Base-by-base conservation (phyloP, 495 filamentous ascomycete species). In the Lasiosphaeriaceae sp. region DNA sequence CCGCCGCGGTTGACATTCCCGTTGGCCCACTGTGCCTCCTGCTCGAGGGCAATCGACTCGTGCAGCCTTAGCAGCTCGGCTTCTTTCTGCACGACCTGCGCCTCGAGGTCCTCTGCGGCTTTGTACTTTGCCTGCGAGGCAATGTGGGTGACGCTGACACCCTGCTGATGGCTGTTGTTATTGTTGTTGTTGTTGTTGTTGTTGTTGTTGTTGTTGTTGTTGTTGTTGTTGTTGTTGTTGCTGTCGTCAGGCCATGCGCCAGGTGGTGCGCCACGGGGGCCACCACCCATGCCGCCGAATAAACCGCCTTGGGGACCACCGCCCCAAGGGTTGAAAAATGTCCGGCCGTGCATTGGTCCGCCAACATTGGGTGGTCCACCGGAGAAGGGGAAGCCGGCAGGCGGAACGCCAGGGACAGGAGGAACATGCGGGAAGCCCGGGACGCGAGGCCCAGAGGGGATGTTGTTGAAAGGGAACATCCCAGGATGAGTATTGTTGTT, bases 61-160 rank as follows among this genome's bases (percentile, higher is more conserved):
- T 61, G 61, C 52, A 64, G 19, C 29, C 41, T 11, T 2, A 57
- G 9, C 17, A 72, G 53, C 63, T 62, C 59, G 1, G 21, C 45
- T 44, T 63, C 59, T 56, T 69, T 71, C 2, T 37, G 57, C 0
- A 21, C 49, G 16, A 73, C 47, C 55, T 63, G 44, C n/a, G 51
- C 60, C 55, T 74, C 71, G 8, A 75, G 51, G 1, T 57, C 57
- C 16, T 62, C 64, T 0, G 66, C 71, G 8, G 37, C 59, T 17
- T 55, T 52, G 55, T 71, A 68, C 47, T 71, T 73, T 23, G 55
- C 61, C 43, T 52, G 45, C 31, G 64, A 71, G 17, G 45, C 49
- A 50, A 41, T 64, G 65, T 39, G 37, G 47, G 11, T 17, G 51
- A 3, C 9, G 26, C 26, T 31, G 26, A 3, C 26, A 4, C 26